Conservation (phyloP, 768 basidiomycete species). For the Boletus coccyginus region DNA sequence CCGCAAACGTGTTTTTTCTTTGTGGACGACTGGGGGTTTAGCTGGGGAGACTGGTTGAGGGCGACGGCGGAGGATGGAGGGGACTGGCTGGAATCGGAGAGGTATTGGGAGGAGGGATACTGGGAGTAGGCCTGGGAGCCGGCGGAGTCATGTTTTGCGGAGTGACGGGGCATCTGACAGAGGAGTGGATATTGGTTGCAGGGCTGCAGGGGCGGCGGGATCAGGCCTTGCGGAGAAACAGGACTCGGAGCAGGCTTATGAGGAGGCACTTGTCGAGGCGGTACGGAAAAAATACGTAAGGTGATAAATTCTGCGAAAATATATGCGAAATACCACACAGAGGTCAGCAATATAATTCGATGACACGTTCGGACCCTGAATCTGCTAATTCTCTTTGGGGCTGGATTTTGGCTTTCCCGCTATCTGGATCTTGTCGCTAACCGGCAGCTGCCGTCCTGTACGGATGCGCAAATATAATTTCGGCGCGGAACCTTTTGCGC, state of each 20-base stretch:
- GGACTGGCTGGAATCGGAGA: slow-evolving; percentile 28
- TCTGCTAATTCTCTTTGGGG: slow-evolving; percentile 25
- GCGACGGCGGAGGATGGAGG: slow-evolving; percentile 4
- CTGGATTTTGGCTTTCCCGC: slow-evolving; percentile 34
- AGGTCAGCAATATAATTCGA: slow-evolving; percentile 25
- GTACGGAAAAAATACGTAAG: slow-evolving; percentile 38
- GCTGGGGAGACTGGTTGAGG: background rate
- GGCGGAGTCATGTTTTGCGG: slow-evolving; percentile 25
- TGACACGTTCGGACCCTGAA: slow-evolving; percentile 35
- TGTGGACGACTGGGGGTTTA: background rate
- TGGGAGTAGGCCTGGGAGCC: slow-evolving; percentile 16
- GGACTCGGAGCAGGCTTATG: slow-evolving; percentile 30
- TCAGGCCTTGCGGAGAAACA: slow-evolving; percentile 25
- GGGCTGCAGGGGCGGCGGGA: slow-evolving; percentile 29
- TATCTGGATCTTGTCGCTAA: slow-evolving; percentile 31
- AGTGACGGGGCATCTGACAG: slow-evolving; percentile 31
- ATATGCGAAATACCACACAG: slow-evolving; percentile 18
- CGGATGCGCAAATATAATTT: slow-evolving; percentile 30
- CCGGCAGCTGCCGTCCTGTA: slow-evolving; percentile 28
- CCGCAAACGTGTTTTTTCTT: slow-evolving; percentile 58
- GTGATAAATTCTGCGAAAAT: slow-evolving; percentile 19
- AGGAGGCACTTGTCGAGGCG: slow-evolving; percentile 35
- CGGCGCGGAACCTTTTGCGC: slow-evolving; percentile 30
- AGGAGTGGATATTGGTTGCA: slow-evolving; percentile 15
- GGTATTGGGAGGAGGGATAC: slow-evolving; percentile 21